These are phyloP conservation scores for Trichoderma brevicompactum DNA, from an alignment of 2,329 filamentous ascomycete genomes.

Conservation along the genomic window DNA sequence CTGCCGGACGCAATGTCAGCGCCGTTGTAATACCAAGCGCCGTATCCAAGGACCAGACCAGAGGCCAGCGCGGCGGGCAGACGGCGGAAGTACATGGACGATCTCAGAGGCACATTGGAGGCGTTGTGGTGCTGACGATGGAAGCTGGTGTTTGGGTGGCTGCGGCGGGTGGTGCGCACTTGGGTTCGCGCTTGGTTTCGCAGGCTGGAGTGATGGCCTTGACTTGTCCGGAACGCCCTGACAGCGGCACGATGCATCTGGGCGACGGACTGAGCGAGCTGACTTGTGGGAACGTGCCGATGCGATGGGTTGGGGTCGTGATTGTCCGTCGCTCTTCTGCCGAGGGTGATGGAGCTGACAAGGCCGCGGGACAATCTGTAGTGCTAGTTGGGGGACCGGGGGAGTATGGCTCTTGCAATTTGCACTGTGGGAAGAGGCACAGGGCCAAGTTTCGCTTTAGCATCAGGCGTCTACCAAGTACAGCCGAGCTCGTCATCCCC, in stretches of 20 bases:
- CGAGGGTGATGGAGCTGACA: conserved; percentile 26
- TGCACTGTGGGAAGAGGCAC: neutral
- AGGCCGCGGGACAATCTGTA: conserved; percentile 25
- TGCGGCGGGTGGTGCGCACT: conserved; percentile 46
- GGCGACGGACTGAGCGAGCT: conserved; percentile 30
- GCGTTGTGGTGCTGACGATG: conserved; percentile 39
- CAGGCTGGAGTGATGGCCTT: conserved; percentile 59
- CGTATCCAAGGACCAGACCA: conserved; percentile 70
- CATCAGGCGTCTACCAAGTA: no score
- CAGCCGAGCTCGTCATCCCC: no score
- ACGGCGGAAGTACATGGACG: conserved; percentile 77
- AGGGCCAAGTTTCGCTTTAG: neutral
- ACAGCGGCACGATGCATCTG: conserved; percentile 76
- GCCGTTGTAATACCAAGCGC: conserved; percentile 73
- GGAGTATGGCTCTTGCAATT: neutral
- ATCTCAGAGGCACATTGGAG: conserved; percentile 60
- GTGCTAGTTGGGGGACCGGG: conserved; percentile 6
- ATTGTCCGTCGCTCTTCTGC: conserved; percentile 20
- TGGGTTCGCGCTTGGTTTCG: conserved; percentile 53
- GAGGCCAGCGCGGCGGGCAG: conserved; percentile 70
- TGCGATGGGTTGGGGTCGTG: conserved; percentile 11
- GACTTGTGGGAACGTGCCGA: conserved; percentile 13
- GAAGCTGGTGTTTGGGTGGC: conserved; percentile 39
- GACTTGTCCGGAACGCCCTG: conserved; percentile 69
- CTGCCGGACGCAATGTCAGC: conserved; percentile 40